Evolutionary conservation across 2,329 filamentous ascomycete species (phyloP), one percentile per base, ranked within the genome.

Genomic region (Sordariomycetes sp.): DNA sequence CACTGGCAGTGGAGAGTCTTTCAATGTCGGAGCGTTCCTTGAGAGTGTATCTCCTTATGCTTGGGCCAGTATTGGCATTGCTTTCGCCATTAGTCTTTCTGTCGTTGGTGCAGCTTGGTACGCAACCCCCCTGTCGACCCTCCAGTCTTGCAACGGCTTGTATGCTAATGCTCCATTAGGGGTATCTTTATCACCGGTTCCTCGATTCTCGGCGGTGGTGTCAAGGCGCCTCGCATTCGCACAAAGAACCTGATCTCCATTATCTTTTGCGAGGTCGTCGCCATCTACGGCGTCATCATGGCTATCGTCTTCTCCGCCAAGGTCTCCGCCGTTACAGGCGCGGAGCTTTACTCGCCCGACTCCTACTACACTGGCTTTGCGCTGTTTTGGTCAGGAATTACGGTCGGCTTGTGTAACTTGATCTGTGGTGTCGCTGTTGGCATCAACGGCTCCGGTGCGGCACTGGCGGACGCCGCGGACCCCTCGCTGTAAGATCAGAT

Each of bases 221-320:
- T 98, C 54, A 90, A 85, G 62, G 90, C 92, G 30, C 93, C 93
- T 24, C 83, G 92, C 50, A 98, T 98, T 64, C 86, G 92, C 59
- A 98, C 92, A 43, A 98, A 98, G 79, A 98, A 98, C 71, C 65
- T 98, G 54, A 96, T 98, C 59, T 96, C 90, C 51, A 98, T 98
- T 63, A 96, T 98, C 66, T 98, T 98, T 68, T 98, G 92, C 70
- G 92, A 98, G 67, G 92, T 98, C 54, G 92, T 98, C 53, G 92
- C 92, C 62, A 98, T 98, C 61, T 98, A 98, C 72, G 93, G 93
- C 51, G 90, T 98, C 63, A 98, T 98, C 66, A 98, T 98, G 87
- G 83, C 88, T 50, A 98, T 98, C 58, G 84, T 98, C 51, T 96
- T 96, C 68, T 93, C 88, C 29, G 75, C 88, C 41, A 94, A 95